Base-by-base conservation (phyloP, 768 basidiomycete genomes). In the button mushroom (Agaricus bisporus) region DNA sequence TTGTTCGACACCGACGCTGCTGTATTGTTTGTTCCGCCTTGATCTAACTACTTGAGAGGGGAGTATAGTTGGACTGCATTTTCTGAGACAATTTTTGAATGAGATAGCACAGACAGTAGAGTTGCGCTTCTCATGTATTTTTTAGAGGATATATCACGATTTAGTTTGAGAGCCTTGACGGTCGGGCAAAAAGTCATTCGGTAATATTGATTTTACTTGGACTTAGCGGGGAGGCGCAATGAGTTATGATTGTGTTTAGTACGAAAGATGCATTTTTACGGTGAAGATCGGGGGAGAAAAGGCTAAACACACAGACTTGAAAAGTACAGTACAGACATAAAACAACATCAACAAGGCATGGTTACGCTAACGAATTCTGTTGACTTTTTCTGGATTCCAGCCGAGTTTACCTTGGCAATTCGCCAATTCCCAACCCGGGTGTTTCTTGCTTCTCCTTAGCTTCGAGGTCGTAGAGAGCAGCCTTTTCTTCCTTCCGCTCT, bases 11-110 rank as follows among this genome's bases (percentile, higher is more conserved):
- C 74, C 79, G 1, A 77, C 76, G 1, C 56, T 81, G 37, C 58
- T 81, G 20, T 82, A 83, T 57, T 82, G 78, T 58, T 67, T 83
- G 28, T 80, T 83, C 68, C 70, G 68, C 49, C 59, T 84, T n/a
- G 74, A 82, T 41, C 46, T 54, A 17, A 38, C 38, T 10, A 54
- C 52, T 22, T 54, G 52, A 54, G 17, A 37, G 17, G 37, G 32
- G 26, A 18, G 28, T 10, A n/a, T 28, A 49, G 28, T 45, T 15
- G 43, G 14, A 15, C 28, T 28, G 14, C 22, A 14, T 65, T 69
- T 17, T 68, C 67, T 12, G 52, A 45, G 32, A 25, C 25, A 22
- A 5, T 43, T 20, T 28, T 22, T 10, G 20, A 25, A 18, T 39
- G 38, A 7, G 38, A 39, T 39, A 15, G 38, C 38, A 39, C n/a